Conservation (phyloP, 1,284 basidiomycete genomes). For the Tilletia setariae region DNA sequence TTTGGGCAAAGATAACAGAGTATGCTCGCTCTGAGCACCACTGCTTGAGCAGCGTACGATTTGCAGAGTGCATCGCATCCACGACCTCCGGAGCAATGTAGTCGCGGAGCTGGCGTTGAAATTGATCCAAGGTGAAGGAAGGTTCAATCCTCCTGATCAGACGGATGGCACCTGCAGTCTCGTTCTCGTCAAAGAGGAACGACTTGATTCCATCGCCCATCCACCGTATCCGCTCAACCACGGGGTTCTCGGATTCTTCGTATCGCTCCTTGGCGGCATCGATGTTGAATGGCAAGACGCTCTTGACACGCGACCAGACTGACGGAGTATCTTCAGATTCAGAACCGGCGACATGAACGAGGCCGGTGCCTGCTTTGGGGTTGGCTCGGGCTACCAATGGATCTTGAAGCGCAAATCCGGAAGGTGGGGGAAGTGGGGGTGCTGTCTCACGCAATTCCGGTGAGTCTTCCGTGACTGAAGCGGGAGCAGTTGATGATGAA, state of each 20-base stretch:
- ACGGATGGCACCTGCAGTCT: slow-evolving; percentile 89
- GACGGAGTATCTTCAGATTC: background rate
- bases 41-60: slow-evolving; percentile 74
- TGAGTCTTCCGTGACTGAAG: slow-evolving; percentile 16
- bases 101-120: slow-evolving; percentile 86
- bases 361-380: slow-evolving; percentile 31
- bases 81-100: slow-evolving; percentile 97
- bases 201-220: slow-evolving; percentile 81
- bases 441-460: background rate
- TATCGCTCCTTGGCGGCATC: slow-evolving; percentile 57
- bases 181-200: slow-evolving; percentile 88
- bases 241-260: slow-evolving; percentile 88
- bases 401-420: slow-evolving; percentile 7
- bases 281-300: background rate
- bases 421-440: background rate
- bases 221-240: slow-evolving; percentile 74
- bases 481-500: background rate
- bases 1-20: slow-evolving; percentile 93
- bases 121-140: slow-evolving; percentile 76
- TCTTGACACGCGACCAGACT: slow-evolving; percentile 1
- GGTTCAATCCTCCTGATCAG: slow-evolving; percentile 78
- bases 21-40: slow-evolving; percentile 94
- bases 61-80: slow-evolving; percentile 87
- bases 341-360: slow-evolving; percentile 19
- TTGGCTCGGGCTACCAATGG: slow-evolving; percentile 20